Conservation (phyloP, 192 early-diverging fungal genomes). For the Pecoramyces ruminantium region DNA sequence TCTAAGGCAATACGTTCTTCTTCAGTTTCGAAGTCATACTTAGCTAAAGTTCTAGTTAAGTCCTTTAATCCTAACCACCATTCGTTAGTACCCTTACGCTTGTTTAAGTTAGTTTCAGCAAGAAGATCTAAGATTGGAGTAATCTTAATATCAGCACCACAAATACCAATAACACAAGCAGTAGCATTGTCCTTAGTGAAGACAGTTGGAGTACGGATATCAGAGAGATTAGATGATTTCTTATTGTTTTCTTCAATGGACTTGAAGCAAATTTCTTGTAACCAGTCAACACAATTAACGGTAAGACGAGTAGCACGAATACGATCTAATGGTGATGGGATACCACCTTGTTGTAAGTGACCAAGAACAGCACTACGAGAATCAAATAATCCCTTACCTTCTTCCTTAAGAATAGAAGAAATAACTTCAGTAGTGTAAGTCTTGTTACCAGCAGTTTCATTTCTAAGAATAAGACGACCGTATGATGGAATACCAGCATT, state of each 20-base stretch:
- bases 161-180: slow-evolving; percentile 63
- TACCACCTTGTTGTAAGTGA: slow-evolving; percentile 88
- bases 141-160: slow-evolving; percentile 54
- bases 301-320: slow-evolving; percentile 81
- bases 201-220: slow-evolving; percentile 20
- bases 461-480: slow-evolving; percentile 5
- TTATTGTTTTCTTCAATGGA: background rate
- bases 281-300: slow-evolving; percentile 64
- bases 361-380: slow-evolving; percentile 79
- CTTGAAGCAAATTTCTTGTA: slow-evolving; percentile 23
- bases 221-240: slow-evolving; percentile 14
- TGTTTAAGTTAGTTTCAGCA: slow-evolving; percentile 51
- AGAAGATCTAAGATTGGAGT: slow-evolving; percentile 50
- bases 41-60: background rate
- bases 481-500: slow-evolving; percentile 18
- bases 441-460: slow-evolving; percentile 43
- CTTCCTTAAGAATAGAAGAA: slow-evolving; percentile 65
- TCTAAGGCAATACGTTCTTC: background rate
- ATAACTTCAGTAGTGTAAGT: slow-evolving; percentile 86
- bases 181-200: slow-evolving; percentile 39
- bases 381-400: slow-evolving; percentile 80
- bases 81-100: slow-evolving; percentile 49
- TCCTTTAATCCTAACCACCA: slow-evolving; percentile 39
- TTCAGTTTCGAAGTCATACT: background rate
- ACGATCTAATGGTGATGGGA: slow-evolving; percentile 86